Base-by-base conservation (phyloP, 225 moss, liverwort and hornwort species). In the Bryoerythrophyllum caledonicum region DNA sequence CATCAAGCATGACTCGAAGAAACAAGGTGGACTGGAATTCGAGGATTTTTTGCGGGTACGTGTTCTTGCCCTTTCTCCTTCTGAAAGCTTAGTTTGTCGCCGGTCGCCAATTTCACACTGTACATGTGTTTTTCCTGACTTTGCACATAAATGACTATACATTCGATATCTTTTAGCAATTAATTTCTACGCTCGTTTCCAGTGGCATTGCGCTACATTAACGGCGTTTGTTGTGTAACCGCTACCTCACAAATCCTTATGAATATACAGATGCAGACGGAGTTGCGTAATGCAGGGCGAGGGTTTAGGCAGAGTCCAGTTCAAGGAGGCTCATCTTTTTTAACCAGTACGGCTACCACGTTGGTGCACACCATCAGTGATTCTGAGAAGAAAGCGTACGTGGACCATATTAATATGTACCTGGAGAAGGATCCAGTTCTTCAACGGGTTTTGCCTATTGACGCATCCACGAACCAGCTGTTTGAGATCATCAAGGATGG, bases 391-490 rank as follows among this genome's bases (percentile, higher is more conserved):
- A 95, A 89, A 75, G 95, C 99, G 3, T 99, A 94, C 44, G 93
- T 99, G 66, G 99, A 99, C 76, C 99, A 99, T 59, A 93, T 99
- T 30, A 99, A 99, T 52, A 89, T 90, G 58, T 95, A 99, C 78
- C 82, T 99, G 2, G 91, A 90, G 59, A 84, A 76, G 55, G 97
- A 99, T 58, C 72, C 89, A 37, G 78, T 83, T 40, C 67, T 99
- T 63, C 85, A 87, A 49, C 86, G 86, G 43, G 64, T 76, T 76
- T 74, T 99, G 69, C 97, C 97, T 6, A 99, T 99, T 61, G 93
- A 99, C 68, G 83, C 94, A 48, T 62, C 89, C 75, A 91, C 89
- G 43, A 81, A 91, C 78, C 88, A 93, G 68, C 79, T 99, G 75
- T 95, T 99, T 34, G 87, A 94, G 54, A 93, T 99, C 65, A 85